Conservation (phyloP, 176 grass and related monocot species). For the Pontederia paniculata region DNA sequence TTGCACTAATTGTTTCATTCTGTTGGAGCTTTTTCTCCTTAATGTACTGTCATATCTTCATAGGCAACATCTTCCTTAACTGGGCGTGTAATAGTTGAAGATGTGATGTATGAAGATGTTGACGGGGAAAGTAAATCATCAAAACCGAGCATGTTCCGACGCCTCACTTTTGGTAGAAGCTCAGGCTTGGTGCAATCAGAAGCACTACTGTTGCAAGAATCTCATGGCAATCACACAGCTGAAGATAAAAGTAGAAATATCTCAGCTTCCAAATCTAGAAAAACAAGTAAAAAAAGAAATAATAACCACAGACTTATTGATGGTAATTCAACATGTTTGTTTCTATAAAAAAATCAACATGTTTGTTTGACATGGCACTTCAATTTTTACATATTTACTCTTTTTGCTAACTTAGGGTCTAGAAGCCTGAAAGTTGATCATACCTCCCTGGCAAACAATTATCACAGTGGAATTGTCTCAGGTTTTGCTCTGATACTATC, state of each 20-base stretch:
- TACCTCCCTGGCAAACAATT: constrained; percentile 73
- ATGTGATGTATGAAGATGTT: constrained; percentile 71
- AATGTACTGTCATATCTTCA: constrained; percentile 20
- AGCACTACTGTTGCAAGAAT: constrained; percentile 50
- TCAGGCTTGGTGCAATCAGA: constrained; percentile 89
- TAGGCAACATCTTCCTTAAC: constrained; percentile 72
- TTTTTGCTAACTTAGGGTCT: constrained; percentile 35
- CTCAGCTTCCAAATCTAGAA: constrained; percentile 38
- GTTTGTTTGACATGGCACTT: not conserved
- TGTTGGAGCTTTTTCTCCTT: constrained; percentile 2
- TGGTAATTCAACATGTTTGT: constrained; percentile 23
- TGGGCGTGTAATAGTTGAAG: constrained; percentile 85
- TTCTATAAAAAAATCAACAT: not conserved
- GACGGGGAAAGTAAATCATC: constrained; percentile 17
- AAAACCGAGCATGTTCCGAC: constrained; percentile 43
- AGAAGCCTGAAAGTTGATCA: constrained; percentile 62
- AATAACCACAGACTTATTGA: constrained; percentile 3
- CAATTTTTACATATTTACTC: not conserved
- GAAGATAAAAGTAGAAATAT: constrained; percentile 32
- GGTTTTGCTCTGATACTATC: constrained; percentile 75
- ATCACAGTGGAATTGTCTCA: constrained; percentile 78
- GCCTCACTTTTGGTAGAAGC: constrained; percentile 88
- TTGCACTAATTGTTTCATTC: not conserved
- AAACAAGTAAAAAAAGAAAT: constrained; percentile 51
- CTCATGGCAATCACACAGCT: constrained; percentile 11